These are phyloP conservation scores for Cichorium intybus DNA, from an alignment of 140 eudicot species.

Conservation along the genomic window DNA sequence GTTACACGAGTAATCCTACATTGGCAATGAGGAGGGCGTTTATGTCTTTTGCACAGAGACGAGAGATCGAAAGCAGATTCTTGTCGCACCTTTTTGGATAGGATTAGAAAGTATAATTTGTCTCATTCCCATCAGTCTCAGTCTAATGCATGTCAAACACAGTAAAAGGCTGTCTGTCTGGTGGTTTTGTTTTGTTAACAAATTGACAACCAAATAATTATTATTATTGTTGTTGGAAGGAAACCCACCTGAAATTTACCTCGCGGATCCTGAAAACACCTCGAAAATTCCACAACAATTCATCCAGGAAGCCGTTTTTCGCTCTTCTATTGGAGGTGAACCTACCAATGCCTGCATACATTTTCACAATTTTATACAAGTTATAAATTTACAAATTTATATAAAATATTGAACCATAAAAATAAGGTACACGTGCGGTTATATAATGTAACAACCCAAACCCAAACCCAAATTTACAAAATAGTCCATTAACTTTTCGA, in stretches of 20 bases:
- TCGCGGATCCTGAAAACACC: slow-evolving; percentile 61
- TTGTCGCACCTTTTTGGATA: too few relatives aligned
- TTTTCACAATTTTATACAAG: neutral
- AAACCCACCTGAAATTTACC: slow-evolving; percentile 56
- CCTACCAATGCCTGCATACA: slow-evolving; percentile 52
- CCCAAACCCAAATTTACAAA: too few relatives aligned
- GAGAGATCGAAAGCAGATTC: neutral
- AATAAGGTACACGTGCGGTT: neutral
- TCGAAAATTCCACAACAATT: slow-evolving; percentile 92
- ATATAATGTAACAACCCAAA: too few relatives aligned
- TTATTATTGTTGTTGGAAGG: slow-evolving; percentile 5
- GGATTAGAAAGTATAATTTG: too few relatives aligned
- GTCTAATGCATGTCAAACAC: neutral
- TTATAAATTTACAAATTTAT: neutral
- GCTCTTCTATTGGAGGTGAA: slow-evolving; percentile 43
- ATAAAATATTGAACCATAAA: neutral
- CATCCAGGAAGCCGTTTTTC: slow-evolving; percentile 62
- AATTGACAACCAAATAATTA: neutral
- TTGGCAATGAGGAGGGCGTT: neutral
- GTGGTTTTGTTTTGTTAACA: neutral
- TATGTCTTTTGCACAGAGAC: neutral
- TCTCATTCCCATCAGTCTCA: neutral
- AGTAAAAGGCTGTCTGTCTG: neutral
- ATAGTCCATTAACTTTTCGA: neutral
- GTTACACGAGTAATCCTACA: neutral